Conservation (phyloP, 352 stramenopile species). For the Pythium aquatile region DNA sequence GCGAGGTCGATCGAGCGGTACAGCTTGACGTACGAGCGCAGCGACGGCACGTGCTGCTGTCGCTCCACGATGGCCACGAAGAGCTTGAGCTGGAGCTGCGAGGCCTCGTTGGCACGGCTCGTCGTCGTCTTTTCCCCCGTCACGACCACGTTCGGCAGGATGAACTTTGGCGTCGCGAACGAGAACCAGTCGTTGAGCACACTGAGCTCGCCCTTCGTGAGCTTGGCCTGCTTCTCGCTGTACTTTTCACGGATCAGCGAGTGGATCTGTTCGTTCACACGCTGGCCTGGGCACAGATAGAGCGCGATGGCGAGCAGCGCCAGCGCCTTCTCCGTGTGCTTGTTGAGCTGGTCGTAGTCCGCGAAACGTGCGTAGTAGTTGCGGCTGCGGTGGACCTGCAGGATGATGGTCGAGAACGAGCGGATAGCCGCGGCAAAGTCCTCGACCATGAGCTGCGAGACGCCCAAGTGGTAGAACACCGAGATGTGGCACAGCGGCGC, state of each 20-base stretch:
- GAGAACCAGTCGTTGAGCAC: slow-evolving; percentile 90
- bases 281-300: slow-evolving; percentile 86
- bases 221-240: slow-evolving; percentile 86
- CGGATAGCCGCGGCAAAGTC: slow-evolving; percentile 93
- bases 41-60: slow-evolving; percentile 86
- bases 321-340: slow-evolving; percentile 94
- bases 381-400: slow-evolving; percentile 86
- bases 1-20: slow-evolving; percentile 95
- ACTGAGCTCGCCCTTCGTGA: slow-evolving; percentile 78
- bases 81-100: slow-evolving; percentile 73
- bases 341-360: slow-evolving; percentile 94
- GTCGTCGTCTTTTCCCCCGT: slow-evolving; percentile 35
- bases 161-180: slow-evolving; percentile 95
- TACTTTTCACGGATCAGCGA: slow-evolving; percentile 94
- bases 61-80: slow-evolving; percentile 91
- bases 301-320: slow-evolving; percentile 90
- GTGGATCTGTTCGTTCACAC: slow-evolving; percentile 85
- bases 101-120: slow-evolving; percentile 62
- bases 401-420: slow-evolving; percentile 88
- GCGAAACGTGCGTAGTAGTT: slow-evolving; percentile 91
- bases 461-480: slow-evolving; percentile 97
- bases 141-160: slow-evolving; percentile 77
- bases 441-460: slow-evolving; percentile 97
- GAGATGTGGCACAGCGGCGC: slow-evolving; percentile 93
- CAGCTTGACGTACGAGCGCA: slow-evolving; percentile 95